A percentile compares a stretch with the other conserved stretches of the same genome.
These are phyloP conservation scores for Xerocomus potaroensis DNA, from an alignment of 768 basidiomycete genomes.

Conservation along the genomic window DNA sequence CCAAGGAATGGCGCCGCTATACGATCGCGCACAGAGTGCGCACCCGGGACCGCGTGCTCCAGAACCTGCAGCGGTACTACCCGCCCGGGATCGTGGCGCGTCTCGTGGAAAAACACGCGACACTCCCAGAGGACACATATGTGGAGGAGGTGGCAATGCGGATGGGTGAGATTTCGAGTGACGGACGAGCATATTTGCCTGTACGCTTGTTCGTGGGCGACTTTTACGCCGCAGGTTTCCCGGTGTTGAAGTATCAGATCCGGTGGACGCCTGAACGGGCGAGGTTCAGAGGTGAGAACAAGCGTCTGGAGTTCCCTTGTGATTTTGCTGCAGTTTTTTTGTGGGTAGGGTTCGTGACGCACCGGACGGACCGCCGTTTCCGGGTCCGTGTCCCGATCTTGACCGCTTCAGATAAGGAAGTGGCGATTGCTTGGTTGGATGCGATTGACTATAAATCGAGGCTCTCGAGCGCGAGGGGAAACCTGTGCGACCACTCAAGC, in stretches of 20 bases:
- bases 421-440: slow-evolving; percentile 56
- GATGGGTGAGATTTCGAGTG: slow-evolving; percentile 58
- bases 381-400: slow-evolving; percentile 60
- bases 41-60: slow-evolving; percentile 45
- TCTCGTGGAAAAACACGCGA: slow-evolving; percentile 43
- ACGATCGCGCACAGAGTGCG: slow-evolving; percentile 61
- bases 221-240: slow-evolving; percentile 50
- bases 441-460: slow-evolving; percentile 43
- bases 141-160: slow-evolving; percentile 41
- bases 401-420: slow-evolving; percentile 37
- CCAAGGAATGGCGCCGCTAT: slow-evolving; percentile 77
- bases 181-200: slow-evolving; percentile 65
- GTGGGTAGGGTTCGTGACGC: slow-evolving; percentile 60
- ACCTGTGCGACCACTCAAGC: slow-evolving; percentile 31
- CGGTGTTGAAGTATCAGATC: slow-evolving; percentile 65
- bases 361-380: slow-evolving; percentile 58
- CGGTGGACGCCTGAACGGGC: slow-evolving; percentile 63
- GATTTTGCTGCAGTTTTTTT: background rate
- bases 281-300: slow-evolving; percentile 46
- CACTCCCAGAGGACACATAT: slow-evolving; percentile 37
- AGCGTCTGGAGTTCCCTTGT: background rate
- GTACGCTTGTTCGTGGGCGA: slow-evolving; percentile 60
- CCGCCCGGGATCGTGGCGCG: slow-evolving; percentile 41
- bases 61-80: slow-evolving; percentile 61
- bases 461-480: slow-evolving; percentile 36